Conservation (phyloP, 2,329 filamentous ascomycete species). For the Scleromitrula shiraiana region DNA sequence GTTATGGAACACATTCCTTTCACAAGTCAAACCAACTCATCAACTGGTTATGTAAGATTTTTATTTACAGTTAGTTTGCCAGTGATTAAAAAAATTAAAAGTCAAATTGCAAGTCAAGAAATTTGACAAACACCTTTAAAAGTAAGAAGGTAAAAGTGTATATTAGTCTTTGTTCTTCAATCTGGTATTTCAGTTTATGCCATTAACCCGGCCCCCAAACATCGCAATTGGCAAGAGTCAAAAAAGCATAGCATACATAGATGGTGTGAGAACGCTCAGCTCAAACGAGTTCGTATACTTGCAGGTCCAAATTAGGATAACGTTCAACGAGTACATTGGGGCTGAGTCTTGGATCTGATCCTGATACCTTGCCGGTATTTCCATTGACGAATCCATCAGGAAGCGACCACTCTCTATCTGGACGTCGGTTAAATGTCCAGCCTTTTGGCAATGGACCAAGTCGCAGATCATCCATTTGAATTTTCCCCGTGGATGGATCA, state of each 20-base stretch:
- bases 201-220: too few species aligned
- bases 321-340: neutral
- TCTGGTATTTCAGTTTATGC: too few species aligned
- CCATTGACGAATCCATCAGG: neutral
- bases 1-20: too few species aligned
- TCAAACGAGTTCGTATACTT: neutral
- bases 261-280: neutral
- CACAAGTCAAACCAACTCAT: too few species aligned
- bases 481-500: neutral
- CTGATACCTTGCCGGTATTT: neutral
- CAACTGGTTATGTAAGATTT: too few species aligned
- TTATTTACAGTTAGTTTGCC: too few species aligned
- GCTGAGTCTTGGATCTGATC: neutral
- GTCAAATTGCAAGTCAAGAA: too few species aligned
- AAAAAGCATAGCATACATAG: neutral
- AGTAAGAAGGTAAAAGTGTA: too few species aligned
- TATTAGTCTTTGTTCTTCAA: too few species aligned
- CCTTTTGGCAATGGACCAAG: neutral
- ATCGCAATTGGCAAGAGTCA: neutral
- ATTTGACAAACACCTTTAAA: too few species aligned
- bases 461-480: neutral
- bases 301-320: neutral
- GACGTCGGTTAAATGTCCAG: neutral
- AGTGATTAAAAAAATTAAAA: too few species aligned
- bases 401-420: neutral